Percentiles rank a stretch among this genome's conserved stretches.
Conservation (phyloP, 805 yeast species). For the Metschnikowia drakensbergensis region DNA sequence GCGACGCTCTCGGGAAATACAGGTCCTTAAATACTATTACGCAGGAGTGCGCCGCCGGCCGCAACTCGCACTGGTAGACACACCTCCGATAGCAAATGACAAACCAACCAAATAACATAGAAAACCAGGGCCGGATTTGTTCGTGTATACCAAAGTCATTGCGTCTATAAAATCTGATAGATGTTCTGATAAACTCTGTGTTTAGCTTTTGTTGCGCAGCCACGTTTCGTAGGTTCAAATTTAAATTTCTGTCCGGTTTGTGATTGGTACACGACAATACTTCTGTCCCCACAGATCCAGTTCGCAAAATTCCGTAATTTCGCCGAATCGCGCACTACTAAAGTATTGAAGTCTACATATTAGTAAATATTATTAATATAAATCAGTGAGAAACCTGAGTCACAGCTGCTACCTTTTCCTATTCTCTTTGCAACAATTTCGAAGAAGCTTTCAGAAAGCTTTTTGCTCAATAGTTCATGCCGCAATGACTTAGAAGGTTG, state of each 20-base stretch:
- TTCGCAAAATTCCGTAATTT: neutral
- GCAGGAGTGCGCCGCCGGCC: slow-evolving; percentile 12
- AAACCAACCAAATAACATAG: neutral
- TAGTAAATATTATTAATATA: neutral
- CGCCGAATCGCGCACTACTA: neutral
- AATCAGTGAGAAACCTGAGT: too few species aligned
- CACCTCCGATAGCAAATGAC: slow-evolving; percentile 4
- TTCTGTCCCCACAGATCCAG: neutral
- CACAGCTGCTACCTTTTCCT: too few species aligned
- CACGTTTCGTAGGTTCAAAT: slow-evolving; percentile 1
- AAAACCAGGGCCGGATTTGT: too few species aligned
- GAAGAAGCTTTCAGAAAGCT: neutral
- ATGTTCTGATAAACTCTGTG: neutral
- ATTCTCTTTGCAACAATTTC: too few species aligned
- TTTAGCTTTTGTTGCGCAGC: neutral
- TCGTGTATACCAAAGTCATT: too few species aligned
- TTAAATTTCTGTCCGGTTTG: neutral
- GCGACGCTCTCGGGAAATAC: slow-evolving; percentile 12
- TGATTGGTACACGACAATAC: neutral
- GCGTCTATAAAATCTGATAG: too few species aligned
- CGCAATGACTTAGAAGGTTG: neutral
- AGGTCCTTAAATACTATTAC: slow-evolving; percentile 14
- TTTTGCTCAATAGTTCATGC: neutral
- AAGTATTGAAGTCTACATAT: neutral
- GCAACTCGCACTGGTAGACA: slow-evolving; percentile 5